Evolutionary conservation across 1,139 yeast species (phyloP), one percentile per base, ranked within the genome.

Genomic region (Protomyces gravidus): DNA sequence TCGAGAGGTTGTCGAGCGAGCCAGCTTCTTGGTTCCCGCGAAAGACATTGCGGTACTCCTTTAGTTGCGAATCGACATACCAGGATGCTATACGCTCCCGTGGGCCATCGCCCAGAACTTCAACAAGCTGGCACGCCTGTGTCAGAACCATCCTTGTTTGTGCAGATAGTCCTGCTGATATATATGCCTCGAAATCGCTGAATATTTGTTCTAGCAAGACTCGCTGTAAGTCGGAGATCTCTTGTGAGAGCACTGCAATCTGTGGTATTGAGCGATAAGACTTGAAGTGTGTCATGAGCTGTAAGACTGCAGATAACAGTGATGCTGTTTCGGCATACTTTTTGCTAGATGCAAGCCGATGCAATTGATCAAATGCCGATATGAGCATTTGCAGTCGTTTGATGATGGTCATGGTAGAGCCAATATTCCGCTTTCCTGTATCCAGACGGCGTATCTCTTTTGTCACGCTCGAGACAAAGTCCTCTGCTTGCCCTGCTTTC

Each of bases 341-440:
- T 52, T 79, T 75, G 25, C 71, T 72, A 3, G 72, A 69, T 1
- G 84, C 74, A 55, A 80, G 74, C 4, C 72, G 69, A 27, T 79
- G 78, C 57, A 92, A 77, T 62, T 82, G 83, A 52, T 83, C 83
- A 69, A 85, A 86, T 13, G 96, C 94, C 33, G 83, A 83, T 2
- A 88, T 78, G 59, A 92, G 76, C 86, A 90, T 90, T 68, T 89
- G 96, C 39, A 94, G 77, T 63, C 96, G 78, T 68, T 92, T 87
- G 63, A 92, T 77, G 36, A 90, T 82, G 0, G 95, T 89, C 86
- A 92, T 87, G 13, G 94, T 82, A 36, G 82, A 76, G 2, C 89
- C 90, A 57, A 92, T 75, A 69, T 92, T 92, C 69, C 81, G 82
- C 74, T 92, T 94, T 49, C 89, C 84, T 58, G 80, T 81, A 71